Evolutionary conservation across 176 grass and related monocot genomes (phyloP).

Genomic region (Aegilops sharonensis): DNA sequence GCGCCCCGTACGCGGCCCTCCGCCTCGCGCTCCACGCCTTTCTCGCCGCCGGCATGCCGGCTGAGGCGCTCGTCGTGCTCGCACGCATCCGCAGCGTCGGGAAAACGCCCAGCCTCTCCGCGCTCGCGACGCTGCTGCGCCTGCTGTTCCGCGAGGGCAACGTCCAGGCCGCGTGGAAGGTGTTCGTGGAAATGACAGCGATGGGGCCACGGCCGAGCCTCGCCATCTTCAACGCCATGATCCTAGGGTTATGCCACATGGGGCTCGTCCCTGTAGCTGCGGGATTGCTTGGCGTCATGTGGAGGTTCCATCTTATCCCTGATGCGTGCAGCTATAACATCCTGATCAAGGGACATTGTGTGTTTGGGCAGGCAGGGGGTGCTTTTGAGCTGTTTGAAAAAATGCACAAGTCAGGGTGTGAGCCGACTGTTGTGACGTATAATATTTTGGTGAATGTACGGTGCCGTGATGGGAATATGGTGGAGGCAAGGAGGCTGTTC

Average conservation of each 20-base stretch:
- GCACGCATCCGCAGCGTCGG: constrained; percentile 28
- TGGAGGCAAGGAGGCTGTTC: constrained; percentile 64
- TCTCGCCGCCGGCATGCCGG: constrained; percentile 51
- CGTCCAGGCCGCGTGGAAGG: constrained; percentile 58
- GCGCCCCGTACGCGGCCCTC: constrained; percentile 36
- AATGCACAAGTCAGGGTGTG: constrained; percentile 44
- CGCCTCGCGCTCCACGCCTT: constrained; percentile 72
- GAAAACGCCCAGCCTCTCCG: constrained; percentile 46
- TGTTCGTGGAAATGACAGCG: constrained; percentile 80
- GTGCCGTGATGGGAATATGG: constrained; percentile 62
- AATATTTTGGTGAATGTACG: constrained; percentile 69
- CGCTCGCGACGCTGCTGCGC: constrained; percentile 50
- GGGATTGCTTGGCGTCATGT: constrained; percentile 61
- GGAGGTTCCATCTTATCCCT: constrained; percentile 44
- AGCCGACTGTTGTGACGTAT: constrained; percentile 59
- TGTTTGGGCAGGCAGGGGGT: constrained; percentile 41
- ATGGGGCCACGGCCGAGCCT: constrained; percentile 53
- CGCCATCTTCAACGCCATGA: constrained; percentile 70
- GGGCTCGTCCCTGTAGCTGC: constrained; percentile 39
- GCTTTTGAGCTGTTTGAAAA: constrained; percentile 73
- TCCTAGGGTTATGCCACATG: constrained; percentile 71
- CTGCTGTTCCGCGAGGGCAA: constrained; percentile 56
- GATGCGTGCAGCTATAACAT: constrained; percentile 79
- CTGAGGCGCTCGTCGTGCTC: constrained; percentile 59
- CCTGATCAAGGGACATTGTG: constrained; percentile 71